These are phyloP conservation scores for Epichloe bromicola DNA, from an alignment of 2,329 filamentous ascomycete species.

Conservation along the genomic window DNA sequence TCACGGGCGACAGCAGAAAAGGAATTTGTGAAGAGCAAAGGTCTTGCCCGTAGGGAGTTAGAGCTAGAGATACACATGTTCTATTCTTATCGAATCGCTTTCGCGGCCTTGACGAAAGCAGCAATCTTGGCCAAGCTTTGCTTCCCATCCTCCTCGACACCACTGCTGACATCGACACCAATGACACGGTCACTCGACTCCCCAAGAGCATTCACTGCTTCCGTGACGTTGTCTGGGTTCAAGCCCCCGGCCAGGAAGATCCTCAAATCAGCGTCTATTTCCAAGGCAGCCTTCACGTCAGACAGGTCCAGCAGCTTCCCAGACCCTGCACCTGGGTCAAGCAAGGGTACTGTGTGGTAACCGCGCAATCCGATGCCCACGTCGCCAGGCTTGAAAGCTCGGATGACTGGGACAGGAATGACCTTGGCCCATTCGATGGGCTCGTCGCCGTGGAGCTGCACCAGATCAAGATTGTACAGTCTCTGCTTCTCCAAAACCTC, in stretches of 20 bases:
- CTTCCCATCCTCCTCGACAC: slow-evolving; percentile 71
- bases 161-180: slow-evolving; percentile 87
- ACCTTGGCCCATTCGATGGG: slow-evolving; percentile 79
- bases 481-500: slow-evolving; percentile 71
- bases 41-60: too few species aligned
- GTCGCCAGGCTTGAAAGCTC: slow-evolving; percentile 67
- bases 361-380: slow-evolving; percentile 60
- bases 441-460: slow-evolving; percentile 87
- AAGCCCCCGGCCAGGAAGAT: slow-evolving; percentile 80
- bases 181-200: slow-evolving; percentile 49
- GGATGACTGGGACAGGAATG: slow-evolving; percentile 88
- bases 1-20: background rate
- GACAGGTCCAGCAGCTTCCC: slow-evolving; percentile 65
- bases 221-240: slow-evolving; percentile 62
- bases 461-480: slow-evolving; percentile 66
- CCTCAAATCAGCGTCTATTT: slow-evolving; percentile 54
- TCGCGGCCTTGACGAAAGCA: slow-evolving; percentile 65
- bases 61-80: background rate
- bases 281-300: slow-evolving; percentile 53
- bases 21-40: background rate
- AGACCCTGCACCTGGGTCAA: slow-evolving; percentile 79
- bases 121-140: slow-evolving; percentile 74
- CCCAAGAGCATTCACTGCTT: slow-evolving; percentile 50
- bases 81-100: slow-evolving; percentile 36
- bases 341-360: slow-evolving; percentile 69